Base-by-base conservation (phyloP, 2,329 filamentous ascomycete species). In the Hypoxylon rubiginosum region DNA sequence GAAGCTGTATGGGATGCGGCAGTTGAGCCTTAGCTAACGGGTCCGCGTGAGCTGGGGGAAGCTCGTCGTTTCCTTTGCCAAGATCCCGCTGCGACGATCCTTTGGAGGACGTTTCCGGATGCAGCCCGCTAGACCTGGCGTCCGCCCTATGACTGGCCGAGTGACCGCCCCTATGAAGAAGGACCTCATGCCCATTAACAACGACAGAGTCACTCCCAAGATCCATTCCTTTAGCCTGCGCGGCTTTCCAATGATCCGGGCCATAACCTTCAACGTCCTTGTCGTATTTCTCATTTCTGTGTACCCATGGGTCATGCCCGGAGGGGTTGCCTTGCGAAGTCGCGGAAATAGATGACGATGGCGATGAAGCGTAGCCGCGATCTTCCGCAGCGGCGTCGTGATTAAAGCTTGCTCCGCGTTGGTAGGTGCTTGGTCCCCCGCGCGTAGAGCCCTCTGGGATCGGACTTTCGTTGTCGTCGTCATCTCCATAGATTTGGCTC, bases 231-330 rank as follows among this genome's bases (percentile, higher is more conserved):
- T 85, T 83, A 65, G 86, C 81, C 69, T 90, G 84, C 19, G 91
- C 87, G 24, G 81, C 82, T 67, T 89, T 89, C 89, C 94, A 92
- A 58, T 90, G 88, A 76, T 98, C 95, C 3, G 83, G 74, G 0
- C 94, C 94, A 62, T 90, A 88, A 0, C 95, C 94, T 57, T 90
- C 89, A 21, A 97, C 89, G 74, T 97, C 94, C 59, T 89, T 86
- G 62, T 87, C 84, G 75, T 94, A 91, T 32, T 85, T 84, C 4
- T 82, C 72, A 72, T 91, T 91, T 15, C 83, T 81, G 15, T 84
- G 86, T n/a, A 91, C 84, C 53, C 86, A 83, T 9, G 84, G 77
- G 71, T 91, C 89, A 21, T 65, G 70, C 48, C 71, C 68, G 11
- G 71, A 64, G 2, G 74, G 74, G 52, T 64, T 68, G 26, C 56